These are phyloP conservation scores for Colletotrichum melonis DNA, from an alignment of 2,329 filamentous ascomycete species.

Conservation along the genomic window DNA sequence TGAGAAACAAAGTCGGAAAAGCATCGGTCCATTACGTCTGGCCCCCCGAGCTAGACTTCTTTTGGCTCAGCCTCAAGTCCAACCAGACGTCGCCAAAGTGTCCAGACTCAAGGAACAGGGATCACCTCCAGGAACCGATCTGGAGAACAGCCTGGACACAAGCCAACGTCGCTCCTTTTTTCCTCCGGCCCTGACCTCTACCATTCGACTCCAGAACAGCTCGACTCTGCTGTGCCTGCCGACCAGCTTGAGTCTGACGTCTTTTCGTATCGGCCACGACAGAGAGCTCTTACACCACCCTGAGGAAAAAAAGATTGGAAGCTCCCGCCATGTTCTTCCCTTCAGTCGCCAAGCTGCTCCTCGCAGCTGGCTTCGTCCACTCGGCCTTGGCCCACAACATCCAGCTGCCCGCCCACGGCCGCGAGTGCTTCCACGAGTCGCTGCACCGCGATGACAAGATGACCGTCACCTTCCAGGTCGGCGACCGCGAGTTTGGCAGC, in stretches of 20 bases:
- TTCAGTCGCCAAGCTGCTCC: constrained; percentile 56
- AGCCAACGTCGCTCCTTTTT: constrained; percentile 31
- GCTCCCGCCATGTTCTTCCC: constrained; percentile 54
- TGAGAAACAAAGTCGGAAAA: constrained; percentile 17
- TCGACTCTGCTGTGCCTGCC: constrained; percentile 9
- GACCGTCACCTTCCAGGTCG: constrained; percentile 98
- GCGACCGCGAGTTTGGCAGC: constrained; percentile 94
- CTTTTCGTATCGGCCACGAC: constrained; percentile 5
- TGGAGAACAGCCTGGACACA: constrained; percentile 37
- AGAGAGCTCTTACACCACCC: constrained; percentile 21
- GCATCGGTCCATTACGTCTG: constrained; percentile 16
- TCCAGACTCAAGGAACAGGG: constrained; percentile 37
- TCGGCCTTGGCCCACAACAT: constrained; percentile 91
- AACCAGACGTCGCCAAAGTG: constrained; percentile 37
- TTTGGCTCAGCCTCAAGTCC: constrained; percentile 32
- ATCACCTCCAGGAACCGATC: constrained; percentile 27
- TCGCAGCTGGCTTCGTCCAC: constrained; percentile 58
- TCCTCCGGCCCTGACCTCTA: constrained; percentile 20
- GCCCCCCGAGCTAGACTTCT: constrained; percentile 27
- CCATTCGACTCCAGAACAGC: constrained; percentile 15
- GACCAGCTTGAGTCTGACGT: constrained; percentile 21
- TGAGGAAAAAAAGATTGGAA: background rate
- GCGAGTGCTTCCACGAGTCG: constrained; percentile 97
- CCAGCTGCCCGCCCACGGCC: constrained; percentile 89
- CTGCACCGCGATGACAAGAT: constrained; percentile 96